Evolutionary conservation across 371 early-diverging fungal species (phyloP), one percentile per base, ranked within the genome.

Genomic region (Smittium culicis): DNA sequence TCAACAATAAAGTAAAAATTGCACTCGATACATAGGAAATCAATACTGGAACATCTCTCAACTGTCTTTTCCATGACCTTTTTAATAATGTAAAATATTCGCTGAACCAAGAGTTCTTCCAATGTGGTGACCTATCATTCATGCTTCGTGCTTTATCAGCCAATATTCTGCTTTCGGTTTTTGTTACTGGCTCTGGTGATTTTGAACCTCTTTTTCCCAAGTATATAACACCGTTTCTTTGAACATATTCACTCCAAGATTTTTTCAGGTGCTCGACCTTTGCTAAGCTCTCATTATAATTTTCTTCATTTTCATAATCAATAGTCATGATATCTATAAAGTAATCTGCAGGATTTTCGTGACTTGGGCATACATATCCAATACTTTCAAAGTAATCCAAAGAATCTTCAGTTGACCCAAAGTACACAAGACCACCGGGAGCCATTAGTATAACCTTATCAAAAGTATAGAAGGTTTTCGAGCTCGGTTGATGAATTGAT

Each of bases 401-500:
- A 1, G 81, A 82, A 16, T 77, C 71, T 24, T 64, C 72, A 1
- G 78, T 66, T 0, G 80, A 75, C 0, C 89, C 89, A 60, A 80
- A 77, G 67, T 87, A 89, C 11, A n/a, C n/a, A n/a, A n/a, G n/a
- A n/a, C n/a, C n/a, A n/a, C n/a, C n/a, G n/a, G n/a, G n/a, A n/a
- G n/a, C 86, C 79, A 89, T 74, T 34, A 89, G 59, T 14, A 89
- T 69, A 34, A 89, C 61, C 68, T 88, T 88, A 68, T 89, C 88
- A 56, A 85, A 83, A 63, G 79, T 14, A 83, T 83, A 0, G 91
- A 89, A 34, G 85, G n/a, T n/a, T n/a, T n/a, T n/a, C n/a, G n/a
- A n/a, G n/a, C n/a, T n/a, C n/a, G n/a, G n/a, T n/a, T n/a, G 86
- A 72, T 90, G 90, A 58, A 89, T 83, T 5, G 89, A 86, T 34